Conservation (phyloP, 176 grass and related monocot species). For the Avena eriantha region DNA sequence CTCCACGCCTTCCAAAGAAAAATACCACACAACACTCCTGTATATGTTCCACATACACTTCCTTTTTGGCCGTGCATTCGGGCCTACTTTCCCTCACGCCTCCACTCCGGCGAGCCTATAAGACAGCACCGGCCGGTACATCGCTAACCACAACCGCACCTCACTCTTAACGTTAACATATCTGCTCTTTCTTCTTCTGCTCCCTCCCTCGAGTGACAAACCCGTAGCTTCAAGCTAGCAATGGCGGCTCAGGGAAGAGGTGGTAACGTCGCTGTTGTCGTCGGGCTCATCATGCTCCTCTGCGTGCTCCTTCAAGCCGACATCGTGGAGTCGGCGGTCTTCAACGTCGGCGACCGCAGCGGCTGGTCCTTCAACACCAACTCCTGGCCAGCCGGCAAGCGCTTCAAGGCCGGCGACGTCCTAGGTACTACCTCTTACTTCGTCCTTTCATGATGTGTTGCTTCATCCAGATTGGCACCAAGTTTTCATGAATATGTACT, state of each 20-base stretch:
- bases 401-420: slow-evolving; percentile 68
- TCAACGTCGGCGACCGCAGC: slow-evolving; percentile 62
- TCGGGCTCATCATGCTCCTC: slow-evolving; percentile 43
- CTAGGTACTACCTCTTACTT: slow-evolving; percentile 13
- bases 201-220: too few species aligned
- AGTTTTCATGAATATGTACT: too few species aligned
- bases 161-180: too few species aligned
- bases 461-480: too few species aligned
- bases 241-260: slow-evolving; percentile 54
- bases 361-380: slow-evolving; percentile 57
- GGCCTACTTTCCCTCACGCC: slow-evolving; percentile 42
- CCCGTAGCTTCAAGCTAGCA: not conserved
- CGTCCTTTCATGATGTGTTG: too few species aligned
- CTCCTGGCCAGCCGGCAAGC: slow-evolving; percentile 65
- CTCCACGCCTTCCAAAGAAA: not conserved
- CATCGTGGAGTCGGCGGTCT: slow-evolving; percentile 51
- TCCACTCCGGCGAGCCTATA: slow-evolving; percentile 46
- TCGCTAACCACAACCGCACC: slow-evolving; percentile 23
- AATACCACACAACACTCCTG: not conserved
- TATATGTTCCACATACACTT: not conserved
- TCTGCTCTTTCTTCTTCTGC: not conserved
- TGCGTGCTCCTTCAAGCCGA: slow-evolving; percentile 48
- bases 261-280: not conserved
- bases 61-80: not conserved
- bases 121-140: not conserved